Evolutionary conservation across 2,329 filamentous ascomycete species (phyloP).

Genomic region (Dryadomyces quercivorus): DNA sequence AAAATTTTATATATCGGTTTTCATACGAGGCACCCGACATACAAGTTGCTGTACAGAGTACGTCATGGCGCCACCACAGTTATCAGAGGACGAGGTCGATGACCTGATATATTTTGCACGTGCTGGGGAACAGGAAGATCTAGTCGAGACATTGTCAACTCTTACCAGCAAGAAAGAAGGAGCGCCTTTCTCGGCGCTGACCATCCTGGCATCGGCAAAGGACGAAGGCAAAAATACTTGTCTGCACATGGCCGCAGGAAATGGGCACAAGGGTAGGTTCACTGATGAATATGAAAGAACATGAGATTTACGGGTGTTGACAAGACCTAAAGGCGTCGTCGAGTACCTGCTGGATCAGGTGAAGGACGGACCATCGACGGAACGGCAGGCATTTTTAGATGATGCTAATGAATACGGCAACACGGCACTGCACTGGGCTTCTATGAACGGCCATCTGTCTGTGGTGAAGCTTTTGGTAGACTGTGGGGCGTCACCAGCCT

Average conservation of each 20-base stretch:
- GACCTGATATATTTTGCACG: slow-evolving; percentile 84
- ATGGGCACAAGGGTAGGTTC: slow-evolving; percentile 63
- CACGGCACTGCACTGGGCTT: slow-evolving; percentile 88
- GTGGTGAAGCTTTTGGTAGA: slow-evolving; percentile 67
- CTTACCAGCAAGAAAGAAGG: slow-evolving; percentile 47
- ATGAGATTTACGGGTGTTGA: background rate
- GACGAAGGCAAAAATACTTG: slow-evolving; percentile 70
- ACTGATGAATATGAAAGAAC: background rate
- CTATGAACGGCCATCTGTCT: slow-evolving; percentile 74
- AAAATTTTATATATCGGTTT: background rate
- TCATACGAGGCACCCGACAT: background rate
- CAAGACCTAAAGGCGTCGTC: slow-evolving; percentile 27
- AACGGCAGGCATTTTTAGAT: slow-evolving; percentile 47
- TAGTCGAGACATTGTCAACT: slow-evolving; percentile 45
- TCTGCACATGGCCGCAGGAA: slow-evolving; percentile 86
- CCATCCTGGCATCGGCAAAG: slow-evolving; percentile 52
- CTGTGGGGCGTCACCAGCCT: slow-evolving; percentile 62
- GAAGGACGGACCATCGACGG: slow-evolving; percentile 22
- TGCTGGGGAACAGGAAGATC: slow-evolving; percentile 59
- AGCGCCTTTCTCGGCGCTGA: slow-evolving; percentile 31
- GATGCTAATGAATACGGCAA: slow-evolving; percentile 71
- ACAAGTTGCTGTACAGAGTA: background rate
- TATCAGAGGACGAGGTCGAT: slow-evolving; percentile 73
- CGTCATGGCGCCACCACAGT: slow-evolving; percentile 22
- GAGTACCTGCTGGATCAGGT: slow-evolving; percentile 30